Evolutionary conservation across 306 rosid species (phyloP).

Genomic region (Sphenostylis stenocarpa): DNA sequence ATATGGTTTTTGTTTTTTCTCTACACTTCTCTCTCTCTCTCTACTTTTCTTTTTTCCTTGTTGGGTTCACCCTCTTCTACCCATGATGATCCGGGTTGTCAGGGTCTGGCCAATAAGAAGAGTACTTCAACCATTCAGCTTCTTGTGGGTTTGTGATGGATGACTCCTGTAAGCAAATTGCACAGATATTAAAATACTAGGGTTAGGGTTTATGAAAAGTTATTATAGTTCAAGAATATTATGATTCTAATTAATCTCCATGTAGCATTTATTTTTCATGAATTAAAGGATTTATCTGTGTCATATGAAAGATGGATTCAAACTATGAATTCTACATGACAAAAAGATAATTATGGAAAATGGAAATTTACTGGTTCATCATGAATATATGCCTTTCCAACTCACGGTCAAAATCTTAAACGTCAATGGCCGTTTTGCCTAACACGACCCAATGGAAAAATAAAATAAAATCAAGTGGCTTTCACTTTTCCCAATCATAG

Average conservation of each 20-base stretch:
- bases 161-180: slow-evolving; percentile 58
- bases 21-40: background rate
- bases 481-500: background rate
- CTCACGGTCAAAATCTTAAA: slow-evolving; percentile 13
- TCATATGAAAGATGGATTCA: no score
- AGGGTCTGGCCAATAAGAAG: slow-evolving; percentile 92
- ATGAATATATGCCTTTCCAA: background rate
- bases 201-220: slow-evolving; percentile 32
- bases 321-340: background rate
- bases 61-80: slow-evolving; percentile 33
- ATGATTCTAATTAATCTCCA: no score
- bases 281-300: background rate
- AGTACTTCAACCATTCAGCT: slow-evolving; percentile 92
- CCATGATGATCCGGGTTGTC: slow-evolving; percentile 84
- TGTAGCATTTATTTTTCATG: background rate
- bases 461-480: slow-evolving; percentile 1
- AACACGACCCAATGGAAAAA: slow-evolving; percentile 12
- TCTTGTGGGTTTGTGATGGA: slow-evolving; percentile 75
- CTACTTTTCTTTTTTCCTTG: background rate
- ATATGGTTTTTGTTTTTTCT: slow-evolving; percentile 17
- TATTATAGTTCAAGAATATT: background rate
- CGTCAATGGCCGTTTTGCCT: slow-evolving; percentile 12
- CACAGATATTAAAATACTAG: slow-evolving; percentile 23
- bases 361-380: background rate
- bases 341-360: background rate